phyloP scores from a whole-genome alignment of 805 yeast genomes.

The Kodamaea neixiangensis region DNA sequence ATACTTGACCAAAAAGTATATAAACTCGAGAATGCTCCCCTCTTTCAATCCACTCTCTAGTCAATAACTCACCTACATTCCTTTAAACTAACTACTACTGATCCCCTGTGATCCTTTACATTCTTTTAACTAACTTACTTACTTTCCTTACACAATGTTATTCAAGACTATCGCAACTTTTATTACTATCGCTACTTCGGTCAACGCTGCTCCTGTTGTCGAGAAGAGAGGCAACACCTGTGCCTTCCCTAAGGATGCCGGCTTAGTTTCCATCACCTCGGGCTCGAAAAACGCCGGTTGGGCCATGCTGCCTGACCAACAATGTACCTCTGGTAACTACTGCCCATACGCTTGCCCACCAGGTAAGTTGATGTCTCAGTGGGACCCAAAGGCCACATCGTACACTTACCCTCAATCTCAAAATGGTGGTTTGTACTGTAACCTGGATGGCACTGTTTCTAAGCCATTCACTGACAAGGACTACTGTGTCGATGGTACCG shows the following conservation, averaged over 20 bases:
- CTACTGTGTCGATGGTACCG: conserved; percentile 78
- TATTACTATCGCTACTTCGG: conserved; percentile 17
- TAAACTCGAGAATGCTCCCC: not conserved
- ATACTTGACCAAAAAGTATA: not conserved
- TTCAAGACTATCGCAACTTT: conserved; percentile 12
- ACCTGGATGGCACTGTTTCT: conserved; percentile 64
- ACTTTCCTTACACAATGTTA: conserved; percentile 10
- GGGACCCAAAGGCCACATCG: conserved; percentile 76
- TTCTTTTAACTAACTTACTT: conserved; percentile 7
- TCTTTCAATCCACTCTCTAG: not conserved
- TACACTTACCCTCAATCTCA: conserved; percentile 77
- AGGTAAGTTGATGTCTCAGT: conserved; percentile 83
- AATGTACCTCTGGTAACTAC: conserved; percentile 73
- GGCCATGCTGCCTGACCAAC: conserved; percentile 79
- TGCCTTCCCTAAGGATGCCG: conserved; percentile 64
- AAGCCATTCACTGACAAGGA: conserved; percentile 57
- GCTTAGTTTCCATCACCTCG: conserved; percentile 69
- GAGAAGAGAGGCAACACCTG: conserved; percentile 49
- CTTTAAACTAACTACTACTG: conserved; percentile 7
- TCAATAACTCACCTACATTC: conserved; percentile 7
- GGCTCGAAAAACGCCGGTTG: conserved; percentile 71
- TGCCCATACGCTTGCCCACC: conserved; percentile 94
- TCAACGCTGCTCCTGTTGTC: conserved; percentile 25
- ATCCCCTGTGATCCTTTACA: conserved; percentile 1
- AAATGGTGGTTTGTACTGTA: conserved; percentile 83